phyloP scores from a whole-genome alignment of 169 alveolate species.

The Theileria annulata region DNA sequence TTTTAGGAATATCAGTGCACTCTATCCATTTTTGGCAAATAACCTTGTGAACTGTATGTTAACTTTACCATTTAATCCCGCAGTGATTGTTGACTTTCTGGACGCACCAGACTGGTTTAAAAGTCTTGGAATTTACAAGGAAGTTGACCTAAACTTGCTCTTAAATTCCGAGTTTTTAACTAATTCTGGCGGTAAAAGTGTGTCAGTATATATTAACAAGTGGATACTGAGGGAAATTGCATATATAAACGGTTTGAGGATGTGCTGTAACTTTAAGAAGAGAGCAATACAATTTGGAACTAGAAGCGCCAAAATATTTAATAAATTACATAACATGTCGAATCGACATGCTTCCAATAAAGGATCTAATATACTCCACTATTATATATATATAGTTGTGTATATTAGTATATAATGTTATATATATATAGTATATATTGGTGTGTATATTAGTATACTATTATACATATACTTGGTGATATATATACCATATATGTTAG shows the following conservation, averaged over 20 bases:
- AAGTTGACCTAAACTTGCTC: slow-evolving; percentile 14
- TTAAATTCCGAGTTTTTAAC: slow-evolving; percentile 40
- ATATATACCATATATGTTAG: too few species aligned
- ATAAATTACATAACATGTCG: slow-evolving; percentile 50
- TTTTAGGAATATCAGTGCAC: slow-evolving; percentile 36
- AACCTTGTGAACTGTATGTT: slow-evolving; percentile 34
- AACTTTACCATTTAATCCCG: slow-evolving; percentile 42
- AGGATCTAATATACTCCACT: slow-evolving; percentile 23
- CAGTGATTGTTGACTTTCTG: slow-evolving; percentile 40
- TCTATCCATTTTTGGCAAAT: slow-evolving; percentile 58
- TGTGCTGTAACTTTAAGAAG: slow-evolving; percentile 68
- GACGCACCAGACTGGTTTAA: slow-evolving; percentile 59
- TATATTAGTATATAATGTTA: background rate
- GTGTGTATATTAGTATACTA: background rate
- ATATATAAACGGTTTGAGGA: slow-evolving; percentile 46
- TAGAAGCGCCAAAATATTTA: slow-evolving; percentile 57
- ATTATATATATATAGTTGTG: background rate
- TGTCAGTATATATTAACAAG: slow-evolving; percentile 55
- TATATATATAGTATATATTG: background rate
- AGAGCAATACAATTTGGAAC: slow-evolving; percentile 79
- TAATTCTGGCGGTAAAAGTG: slow-evolving; percentile 4
- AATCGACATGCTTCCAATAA: slow-evolving; percentile 62
- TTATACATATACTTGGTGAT: too few species aligned
- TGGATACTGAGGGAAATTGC: slow-evolving; percentile 75
- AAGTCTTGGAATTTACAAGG: slow-evolving; percentile 25